phyloP scores from a whole-genome alignment of 2,329 filamentous ascomycete genomes.

The Alternaria burnsii region DNA sequence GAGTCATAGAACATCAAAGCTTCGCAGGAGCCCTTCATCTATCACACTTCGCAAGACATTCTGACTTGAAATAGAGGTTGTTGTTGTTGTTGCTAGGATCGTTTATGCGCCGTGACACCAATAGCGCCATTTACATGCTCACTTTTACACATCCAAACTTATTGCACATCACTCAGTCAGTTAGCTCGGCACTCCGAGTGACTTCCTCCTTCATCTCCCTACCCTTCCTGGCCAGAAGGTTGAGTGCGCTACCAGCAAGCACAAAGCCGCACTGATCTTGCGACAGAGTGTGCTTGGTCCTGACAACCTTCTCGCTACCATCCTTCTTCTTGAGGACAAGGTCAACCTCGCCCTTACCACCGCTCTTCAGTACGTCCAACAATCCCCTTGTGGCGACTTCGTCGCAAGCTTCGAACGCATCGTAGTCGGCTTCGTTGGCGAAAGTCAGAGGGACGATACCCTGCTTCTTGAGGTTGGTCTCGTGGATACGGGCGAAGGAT shows the following conservation, averaged over 20 bases:
- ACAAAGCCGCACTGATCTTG: conserved; percentile 93
- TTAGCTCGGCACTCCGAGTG: conserved; percentile 49
- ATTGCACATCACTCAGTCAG: conserved; percentile 34
- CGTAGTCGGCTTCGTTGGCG: conserved; percentile 86
- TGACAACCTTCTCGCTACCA: conserved; percentile 73
- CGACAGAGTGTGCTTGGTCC: conserved; percentile 87
- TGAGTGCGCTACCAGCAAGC: conserved; percentile 90
- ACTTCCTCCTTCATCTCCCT: conserved; percentile 48
- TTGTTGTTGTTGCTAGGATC: background rate
- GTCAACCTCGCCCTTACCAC: conserved; percentile 79
- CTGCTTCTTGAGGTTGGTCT: conserved; percentile 97
- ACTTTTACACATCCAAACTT: background rate
- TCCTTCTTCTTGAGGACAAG: conserved; percentile 62
- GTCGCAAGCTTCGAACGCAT: conserved; percentile 82
- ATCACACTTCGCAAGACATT: background rate
- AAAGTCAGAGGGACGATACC: conserved; percentile 95
- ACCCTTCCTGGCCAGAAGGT: conserved; percentile 77
- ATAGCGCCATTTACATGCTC: background rate
- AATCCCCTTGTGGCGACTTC: conserved; percentile 83
- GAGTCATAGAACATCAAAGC: background rate
- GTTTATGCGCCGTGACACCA: background rate
- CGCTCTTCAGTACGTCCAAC: conserved; percentile 78
- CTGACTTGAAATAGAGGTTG: background rate
- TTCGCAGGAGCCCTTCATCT: background rate
- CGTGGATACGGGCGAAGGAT: conserved; percentile 90